Evolutionary conservation across 2,329 filamentous ascomycete genomes (phyloP), one percentile per base, ranked within the genome.

Genomic region (Diaporthe humulicola): DNA sequence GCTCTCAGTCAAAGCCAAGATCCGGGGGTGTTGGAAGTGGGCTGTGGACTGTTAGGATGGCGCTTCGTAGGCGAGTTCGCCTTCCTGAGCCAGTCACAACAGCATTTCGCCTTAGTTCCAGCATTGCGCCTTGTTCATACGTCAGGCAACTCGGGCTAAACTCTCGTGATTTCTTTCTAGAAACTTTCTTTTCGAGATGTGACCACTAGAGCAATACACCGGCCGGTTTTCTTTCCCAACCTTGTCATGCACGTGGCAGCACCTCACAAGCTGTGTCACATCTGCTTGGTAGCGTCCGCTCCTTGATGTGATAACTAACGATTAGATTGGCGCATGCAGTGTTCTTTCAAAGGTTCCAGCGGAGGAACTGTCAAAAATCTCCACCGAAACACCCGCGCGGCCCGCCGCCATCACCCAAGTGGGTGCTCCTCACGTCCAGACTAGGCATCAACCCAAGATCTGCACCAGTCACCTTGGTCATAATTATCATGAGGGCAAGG

Each of bases 1-100:
- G 61, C 61, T 36, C 22, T 22, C 61, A 36, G 15, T 36, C 6
- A 52, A 67, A 22, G 17, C 42, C 25, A 67, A 67, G 15, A 17
- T 9, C 42, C 25, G 30, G 28, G 42, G 42, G 15, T 50, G 28
- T n/a, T 50, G 61, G 58, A 12, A 28, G 19, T 8, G 40, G 28
- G 9, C 40, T 48, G 61, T 33, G 22, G 61, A 33, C 42, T 28
- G 42, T 30, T 22, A 10, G 40, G 42, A 36, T 33, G 42, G 42
- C 42, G 19, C 42, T 36, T 9, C 50, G 30, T 28, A 25, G 28
- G 61, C 60, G 25, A 19, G n/a, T 33, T 50, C 61, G 40, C 40
- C 40, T 22, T 33, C 7, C 45, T 36, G 42, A 22, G 61, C 61
- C 61, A 67, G 28, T 50, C 42, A 67, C 61, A 67, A 25, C 42